These are phyloP conservation scores for Globisporangium orthogonon DNA, from an alignment of 352 stramenopile species.

Conservation along the genomic window DNA sequence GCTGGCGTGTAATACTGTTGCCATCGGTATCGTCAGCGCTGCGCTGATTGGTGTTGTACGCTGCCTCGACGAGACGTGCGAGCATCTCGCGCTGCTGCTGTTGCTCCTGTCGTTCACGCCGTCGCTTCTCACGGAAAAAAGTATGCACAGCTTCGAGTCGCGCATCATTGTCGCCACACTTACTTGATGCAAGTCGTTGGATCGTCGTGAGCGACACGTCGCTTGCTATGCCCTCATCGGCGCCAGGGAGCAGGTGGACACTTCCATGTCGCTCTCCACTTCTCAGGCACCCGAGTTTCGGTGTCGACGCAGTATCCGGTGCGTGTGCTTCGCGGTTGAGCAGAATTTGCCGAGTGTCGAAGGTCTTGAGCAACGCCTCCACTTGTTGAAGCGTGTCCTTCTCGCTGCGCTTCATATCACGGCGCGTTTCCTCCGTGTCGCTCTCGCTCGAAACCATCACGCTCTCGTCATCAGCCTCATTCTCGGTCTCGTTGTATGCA, in stretches of 20 bases:
- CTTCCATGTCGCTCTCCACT: slow-evolving; percentile 1
- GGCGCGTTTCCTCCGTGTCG: slow-evolving; percentile 15
- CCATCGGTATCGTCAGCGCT: background rate
- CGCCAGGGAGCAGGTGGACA: background rate
- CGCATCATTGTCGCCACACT: slow-evolving; percentile 5
- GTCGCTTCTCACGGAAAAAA: slow-evolving; percentile 42
- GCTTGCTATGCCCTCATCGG: background rate
- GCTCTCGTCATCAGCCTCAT: slow-evolving; percentile 15
- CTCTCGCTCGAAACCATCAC: slow-evolving; percentile 16
- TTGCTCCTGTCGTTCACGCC: slow-evolving; percentile 31
- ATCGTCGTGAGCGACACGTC: background rate
- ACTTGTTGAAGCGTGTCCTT: slow-evolving; percentile 42
- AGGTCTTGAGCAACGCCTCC: slow-evolving; percentile 29
- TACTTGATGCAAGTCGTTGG: background rate
- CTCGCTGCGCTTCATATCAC: slow-evolving; percentile 36
- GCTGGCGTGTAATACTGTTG: background rate
- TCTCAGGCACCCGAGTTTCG: background rate
- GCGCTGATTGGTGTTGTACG: background rate
- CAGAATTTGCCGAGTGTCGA: slow-evolving; percentile 19
- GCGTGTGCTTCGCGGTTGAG: slow-evolving; percentile 2
- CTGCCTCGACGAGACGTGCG: slow-evolving; percentile 1
- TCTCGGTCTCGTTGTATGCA: background rate
- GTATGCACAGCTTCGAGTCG: slow-evolving; percentile 26
- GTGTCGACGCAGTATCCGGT: background rate
- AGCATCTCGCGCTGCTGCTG: slow-evolving; percentile 17